Evolutionary conservation across 352 stramenopile species (phyloP).

Genomic region (Pythium angustatum): DNA sequence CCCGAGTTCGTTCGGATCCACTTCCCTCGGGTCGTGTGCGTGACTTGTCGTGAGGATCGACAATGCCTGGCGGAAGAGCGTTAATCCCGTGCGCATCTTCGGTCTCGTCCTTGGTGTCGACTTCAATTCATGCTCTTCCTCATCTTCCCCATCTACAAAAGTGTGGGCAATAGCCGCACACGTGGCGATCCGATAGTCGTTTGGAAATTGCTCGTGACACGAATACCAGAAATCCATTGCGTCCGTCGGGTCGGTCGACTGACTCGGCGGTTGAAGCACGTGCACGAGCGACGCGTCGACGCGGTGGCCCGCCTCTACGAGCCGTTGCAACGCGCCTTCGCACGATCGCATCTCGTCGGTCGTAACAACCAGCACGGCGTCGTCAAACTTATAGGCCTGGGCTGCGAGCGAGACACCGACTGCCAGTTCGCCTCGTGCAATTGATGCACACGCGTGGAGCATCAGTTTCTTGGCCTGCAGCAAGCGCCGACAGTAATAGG

Average conservation of each 20-base stretch:
- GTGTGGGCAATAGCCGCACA: background rate
- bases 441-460: background rate
- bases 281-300: background rate
- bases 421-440: background rate
- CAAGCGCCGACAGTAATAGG: background rate
- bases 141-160: background rate
- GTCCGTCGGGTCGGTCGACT: background rate
- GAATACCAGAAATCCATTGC: background rate
- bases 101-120: background rate
- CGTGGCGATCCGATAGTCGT: background rate
- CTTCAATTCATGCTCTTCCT: too few relatives aligned
- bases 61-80: background rate
- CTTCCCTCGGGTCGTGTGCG: background rate
- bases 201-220: background rate
- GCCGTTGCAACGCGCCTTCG: background rate
- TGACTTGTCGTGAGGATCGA: background rate
- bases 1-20: background rate
- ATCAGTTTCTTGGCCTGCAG: slow-evolving; percentile 7
- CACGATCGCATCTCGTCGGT: slow-evolving; percentile 1
- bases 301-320: background rate
- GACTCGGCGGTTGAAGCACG: background rate
- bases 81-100: background rate
- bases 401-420: background rate
- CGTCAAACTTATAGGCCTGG: slow-evolving; percentile 1
- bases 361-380: background rate